Base-by-base conservation (phyloP, 176 grass and related monocot species). In the Metroxylon sagu region DNA sequence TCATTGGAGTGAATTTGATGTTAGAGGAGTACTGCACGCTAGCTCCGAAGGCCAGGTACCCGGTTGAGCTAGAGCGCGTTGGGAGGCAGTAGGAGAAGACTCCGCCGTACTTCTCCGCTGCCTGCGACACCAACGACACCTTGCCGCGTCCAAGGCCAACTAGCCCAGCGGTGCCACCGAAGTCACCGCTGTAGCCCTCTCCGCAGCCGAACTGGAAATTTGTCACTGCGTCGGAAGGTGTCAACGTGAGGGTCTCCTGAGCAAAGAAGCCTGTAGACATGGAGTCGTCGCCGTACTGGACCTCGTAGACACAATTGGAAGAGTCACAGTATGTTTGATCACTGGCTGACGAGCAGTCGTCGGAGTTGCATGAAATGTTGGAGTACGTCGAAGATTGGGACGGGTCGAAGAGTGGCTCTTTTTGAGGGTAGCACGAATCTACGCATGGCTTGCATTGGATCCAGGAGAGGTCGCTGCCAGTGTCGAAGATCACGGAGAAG, bases 11-110 rank as follows among this genome's bases (percentile, higher is more conserved):
- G 31, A 35, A 35, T 35, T 35, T 35, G 31, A 35, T 6, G 6
- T 8, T 1, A 10, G 7, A 7, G 31, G 31, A 35, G 31, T 10
- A 7, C 31, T 35, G 31, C 31, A 35, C 31, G 31, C 31, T 5
- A 10, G 31, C 31, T 10, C 6, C 31, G 1, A 35, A 8, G 2
- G 19, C 6, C 14, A 65, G 4, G 14, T 52, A 65, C 4, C 62
- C 61, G 18, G 39, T 16, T 19, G 43, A 23, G 39, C 61, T 50
- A n/a, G 61, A 18, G 12, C 15, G 25, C 19, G 61, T 14, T 39
- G 61, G 61, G 3, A 64, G 18, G 35, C 61, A 64, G 19, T 64
- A 64, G 6, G 61, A 29, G 52, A 53, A 53, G 18, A 53, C 52
- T 5, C n/a, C 16, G 2, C 52, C 52, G 52, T 54, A 54, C 16